Evolutionary conservation across 129 eudicot genomes (phyloP).

Genomic region (Erigeron canadensis): DNA sequence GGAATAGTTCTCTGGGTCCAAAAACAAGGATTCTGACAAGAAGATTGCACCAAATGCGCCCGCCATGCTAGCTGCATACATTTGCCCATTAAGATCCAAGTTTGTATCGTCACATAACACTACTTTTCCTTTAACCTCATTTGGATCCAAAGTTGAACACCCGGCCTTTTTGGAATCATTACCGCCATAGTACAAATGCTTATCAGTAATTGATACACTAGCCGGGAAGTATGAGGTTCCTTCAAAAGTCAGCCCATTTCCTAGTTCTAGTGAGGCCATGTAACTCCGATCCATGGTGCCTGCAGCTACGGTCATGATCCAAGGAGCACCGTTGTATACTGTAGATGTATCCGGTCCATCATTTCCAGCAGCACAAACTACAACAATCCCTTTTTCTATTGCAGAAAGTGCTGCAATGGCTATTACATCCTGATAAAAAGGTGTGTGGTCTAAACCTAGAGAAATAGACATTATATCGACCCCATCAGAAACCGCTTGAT

Average conservation of each 20-base stretch:
- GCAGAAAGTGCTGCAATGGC: constrained; percentile 39
- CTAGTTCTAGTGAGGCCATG: constrained; percentile 29
- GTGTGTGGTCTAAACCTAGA: constrained; percentile 25
- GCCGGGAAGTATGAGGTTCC: constrained; percentile 37
- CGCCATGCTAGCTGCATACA: not conserved
- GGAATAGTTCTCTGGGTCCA: constrained; percentile 17
- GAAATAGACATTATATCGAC: constrained; percentile 39
- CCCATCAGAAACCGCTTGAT: constrained; percentile 40
- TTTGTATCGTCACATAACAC: constrained; percentile 32
- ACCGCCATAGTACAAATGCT: constrained; percentile 17
- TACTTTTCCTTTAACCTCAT: constrained; percentile 29
- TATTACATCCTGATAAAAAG: constrained; percentile 31
- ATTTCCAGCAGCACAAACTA: constrained; percentile 38
- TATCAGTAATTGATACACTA: constrained; percentile 21
- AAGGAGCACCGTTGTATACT: constrained; percentile 35
- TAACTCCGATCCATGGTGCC: constrained; percentile 36
- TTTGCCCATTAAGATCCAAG: constrained; percentile 2
- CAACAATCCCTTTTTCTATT: constrained; percentile 32
- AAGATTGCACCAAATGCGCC: constrained; percentile 37
- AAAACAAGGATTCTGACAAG: constrained; percentile 19
- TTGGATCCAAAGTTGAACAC: not conserved
- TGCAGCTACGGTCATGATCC: constrained; percentile 45
- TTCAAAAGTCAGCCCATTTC: constrained; percentile 26
- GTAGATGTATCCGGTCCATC: constrained; percentile 13
- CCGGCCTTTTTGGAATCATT: constrained; percentile 14